Evolutionary conservation across 306 rosid genomes (phyloP).

Genomic region (Lablab purpureus): DNA sequence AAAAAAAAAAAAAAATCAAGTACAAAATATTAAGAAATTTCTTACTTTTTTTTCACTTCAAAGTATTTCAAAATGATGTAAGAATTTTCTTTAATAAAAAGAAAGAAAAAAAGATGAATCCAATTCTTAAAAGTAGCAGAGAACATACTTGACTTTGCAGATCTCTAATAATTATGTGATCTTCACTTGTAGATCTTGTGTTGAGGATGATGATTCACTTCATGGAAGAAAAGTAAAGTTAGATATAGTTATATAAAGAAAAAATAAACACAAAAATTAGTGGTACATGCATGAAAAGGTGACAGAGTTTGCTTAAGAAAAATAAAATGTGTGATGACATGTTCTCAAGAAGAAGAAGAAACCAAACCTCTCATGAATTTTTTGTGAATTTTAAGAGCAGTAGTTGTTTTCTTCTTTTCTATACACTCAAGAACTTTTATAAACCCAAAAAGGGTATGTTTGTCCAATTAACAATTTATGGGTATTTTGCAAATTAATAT

Average conservation of each 20-base stretch:
- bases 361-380: neutral
- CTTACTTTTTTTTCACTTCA: neutral
- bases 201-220: neutral
- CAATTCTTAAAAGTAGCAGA: neutral
- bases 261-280: too few relatives aligned
- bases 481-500: neutral
- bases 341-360: neutral
- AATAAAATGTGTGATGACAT: neutral
- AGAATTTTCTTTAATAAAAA: neutral
- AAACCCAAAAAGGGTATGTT: neutral
- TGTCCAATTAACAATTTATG: constrained; percentile 20
- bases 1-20: neutral
- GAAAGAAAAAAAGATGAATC: neutral
- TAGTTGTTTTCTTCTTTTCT: neutral
- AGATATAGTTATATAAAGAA: neutral
- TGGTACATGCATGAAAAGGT: neutral
- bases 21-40: neutral
- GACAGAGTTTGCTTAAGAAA: neutral
- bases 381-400: neutral
- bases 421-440: neutral
- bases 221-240: neutral
- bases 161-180: neutral
- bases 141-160: constrained; percentile 16
- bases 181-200: neutral
- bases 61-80: neutral